phyloP scores from a whole-genome alignment of 129 eudicot species.

The Centrapalus pauciflorus region DNA sequence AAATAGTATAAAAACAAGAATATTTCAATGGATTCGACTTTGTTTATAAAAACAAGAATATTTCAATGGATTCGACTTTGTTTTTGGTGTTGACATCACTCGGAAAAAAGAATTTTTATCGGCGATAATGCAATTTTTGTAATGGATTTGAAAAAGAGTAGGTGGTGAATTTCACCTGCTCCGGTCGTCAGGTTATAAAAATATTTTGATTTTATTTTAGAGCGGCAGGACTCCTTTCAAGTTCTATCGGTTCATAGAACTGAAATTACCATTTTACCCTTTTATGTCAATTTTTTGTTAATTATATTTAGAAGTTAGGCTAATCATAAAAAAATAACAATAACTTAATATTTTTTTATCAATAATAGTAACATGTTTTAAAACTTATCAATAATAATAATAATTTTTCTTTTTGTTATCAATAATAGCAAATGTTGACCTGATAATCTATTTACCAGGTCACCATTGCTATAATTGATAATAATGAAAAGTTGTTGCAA shows the following conservation, averaged over 20 bases:
- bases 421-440: too few relatives aligned
- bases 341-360: too few relatives aligned
- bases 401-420: too few relatives aligned
- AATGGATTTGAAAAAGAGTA: slow-evolving; percentile 4
- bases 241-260: background rate
- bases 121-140: slow-evolving; percentile 5
- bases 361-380: too few relatives aligned
- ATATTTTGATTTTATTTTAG: background rate
- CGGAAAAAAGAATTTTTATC: slow-evolving; percentile 6
- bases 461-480: too few relatives aligned
- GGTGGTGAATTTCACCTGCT: slow-evolving; percentile 25
- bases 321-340: too few relatives aligned
- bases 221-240: slow-evolving; percentile 7
- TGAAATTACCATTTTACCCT: background rate
- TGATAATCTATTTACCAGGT: too few relatives aligned
- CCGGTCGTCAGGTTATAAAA: background rate
- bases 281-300: background rate
- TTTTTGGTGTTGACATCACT: slow-evolving; percentile 26
- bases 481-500: too few relatives aligned
- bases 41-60: slow-evolving; percentile 5
- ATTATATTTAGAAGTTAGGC: too few relatives aligned
- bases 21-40: background rate
- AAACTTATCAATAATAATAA: too few relatives aligned
- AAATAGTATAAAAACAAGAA: background rate
- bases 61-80: background rate